Evolutionary conservation across 768 basidiomycete species (phyloP), one percentile per base, ranked within the genome.

Genomic region (Kwoniella newhampshirensis): DNA sequence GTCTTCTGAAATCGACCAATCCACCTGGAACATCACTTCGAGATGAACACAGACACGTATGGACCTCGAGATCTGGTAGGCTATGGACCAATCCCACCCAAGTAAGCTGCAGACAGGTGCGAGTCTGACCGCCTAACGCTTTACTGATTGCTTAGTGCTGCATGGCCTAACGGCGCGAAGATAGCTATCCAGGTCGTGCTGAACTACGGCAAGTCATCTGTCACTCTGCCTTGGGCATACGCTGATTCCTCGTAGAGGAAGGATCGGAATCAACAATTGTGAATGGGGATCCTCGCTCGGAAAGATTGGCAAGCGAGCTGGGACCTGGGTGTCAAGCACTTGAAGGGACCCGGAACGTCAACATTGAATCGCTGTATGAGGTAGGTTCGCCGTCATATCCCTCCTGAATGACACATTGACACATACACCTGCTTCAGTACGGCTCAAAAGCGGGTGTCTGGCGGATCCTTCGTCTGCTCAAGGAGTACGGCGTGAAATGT

Each of bases 381-480:
- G 66, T 67, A 35, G 25, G 62, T 39, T 18, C 6, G 21, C 39
- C 26, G 13, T 8, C 26, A 20, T 32, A 6, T 1, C 2, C 20
- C 17, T 18, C 7, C 9, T 6, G 21, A 21, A 11, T 26, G 36
- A 4, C 4, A 7, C 18, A 47, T 2, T 36, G 17, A 28, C 20
- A 20, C 41, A 20, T 42, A 15, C n/a, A 28, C 32, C 2, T n/a
- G 4, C 28, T 11, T n/a, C 18, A 68, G 58, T 74, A 71, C 41
- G 72, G 72, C 17, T 66, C 65, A 4, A 59, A 70, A 8, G 62
- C 66, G 1, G 72, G 70, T 0, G 66, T 71, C 15, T 74, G 72
- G 72, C 54, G 72, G 2, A 57, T 71, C 27, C 45, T 71, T 13
- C 35, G 51, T 11, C 25, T 71, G 23, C 60, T 74, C 54, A 66